Conservation (phyloP, 352 stramenopile genomes). For the Pythium insidiosum region DNA sequence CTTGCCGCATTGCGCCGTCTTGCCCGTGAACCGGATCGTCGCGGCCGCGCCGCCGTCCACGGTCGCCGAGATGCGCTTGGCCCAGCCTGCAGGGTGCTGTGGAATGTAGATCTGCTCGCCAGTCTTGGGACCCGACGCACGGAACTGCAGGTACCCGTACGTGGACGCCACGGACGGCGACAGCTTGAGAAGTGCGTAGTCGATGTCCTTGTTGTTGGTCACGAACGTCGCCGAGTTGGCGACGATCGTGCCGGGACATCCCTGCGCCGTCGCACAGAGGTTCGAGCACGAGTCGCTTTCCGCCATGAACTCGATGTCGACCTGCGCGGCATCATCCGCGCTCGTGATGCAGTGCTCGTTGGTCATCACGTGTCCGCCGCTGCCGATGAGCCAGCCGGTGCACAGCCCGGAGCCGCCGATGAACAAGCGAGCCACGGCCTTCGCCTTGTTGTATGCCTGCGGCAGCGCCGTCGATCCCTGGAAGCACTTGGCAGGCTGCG, state of each 20-base stretch:
- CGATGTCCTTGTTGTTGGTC: background rate
- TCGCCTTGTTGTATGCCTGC: conserved; percentile 24
- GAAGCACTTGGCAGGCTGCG: conserved; percentile 47
- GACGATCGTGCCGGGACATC: conserved; percentile 1
- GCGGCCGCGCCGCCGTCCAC: conserved; percentile 6
- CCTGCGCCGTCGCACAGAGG: background rate
- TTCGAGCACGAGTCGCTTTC: conserved; percentile 1
- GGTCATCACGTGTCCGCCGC: conserved; percentile 24
- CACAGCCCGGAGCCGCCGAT: conserved; percentile 44
- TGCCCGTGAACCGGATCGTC: conserved; percentile 4
- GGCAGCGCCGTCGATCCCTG: conserved; percentile 17
- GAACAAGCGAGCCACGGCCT: conserved; percentile 50
- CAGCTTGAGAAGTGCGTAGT: conserved; percentile 11
- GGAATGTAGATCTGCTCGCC: conserved; percentile 17
- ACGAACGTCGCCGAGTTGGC: conserved; percentile 2
- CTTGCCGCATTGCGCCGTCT: conserved; percentile 9
- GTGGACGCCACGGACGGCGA: background rate
- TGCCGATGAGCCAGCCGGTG: conserved; percentile 44
- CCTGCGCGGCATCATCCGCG: background rate
- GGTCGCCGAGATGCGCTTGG: conserved; percentile 10
- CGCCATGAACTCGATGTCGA: conserved; percentile 6
- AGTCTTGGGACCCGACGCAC: conserved; percentile 5
- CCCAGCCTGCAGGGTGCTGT: conserved; percentile 12
- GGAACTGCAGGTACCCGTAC: conserved; percentile 17
- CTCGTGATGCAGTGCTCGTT: conserved; percentile 28